A percentile compares a stretch with the other conserved stretches of the same genome.
These are phyloP conservation scores for Aspergillus caelatus DNA, from an alignment of 2,329 filamentous ascomycete genomes.

Conservation along the genomic window DNA sequence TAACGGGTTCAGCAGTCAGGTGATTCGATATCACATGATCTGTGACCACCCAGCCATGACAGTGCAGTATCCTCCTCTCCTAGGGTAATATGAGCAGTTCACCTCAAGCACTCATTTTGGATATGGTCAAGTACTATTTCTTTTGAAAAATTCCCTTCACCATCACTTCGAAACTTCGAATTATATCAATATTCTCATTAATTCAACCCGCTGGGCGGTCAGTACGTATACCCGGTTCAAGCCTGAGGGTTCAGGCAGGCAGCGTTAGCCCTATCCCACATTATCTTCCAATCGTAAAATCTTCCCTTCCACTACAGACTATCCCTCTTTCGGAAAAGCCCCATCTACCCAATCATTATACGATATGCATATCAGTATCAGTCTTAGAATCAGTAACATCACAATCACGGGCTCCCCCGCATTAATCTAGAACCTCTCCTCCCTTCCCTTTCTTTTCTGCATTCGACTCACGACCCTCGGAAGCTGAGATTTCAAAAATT, in stretches of 20 bases:
- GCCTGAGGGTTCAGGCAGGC: background rate
- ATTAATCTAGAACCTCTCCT: background rate
- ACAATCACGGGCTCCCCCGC: background rate
- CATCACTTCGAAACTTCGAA: background rate
- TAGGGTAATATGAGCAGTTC: background rate
- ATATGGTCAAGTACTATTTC: background rate
- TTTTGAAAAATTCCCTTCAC: background rate
- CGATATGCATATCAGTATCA: background rate
- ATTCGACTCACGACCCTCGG: background rate
- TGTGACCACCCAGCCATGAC: background rate
- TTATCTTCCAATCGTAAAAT: slow-evolving; percentile 2
- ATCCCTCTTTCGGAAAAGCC: background rate
- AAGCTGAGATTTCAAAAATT: background rate
- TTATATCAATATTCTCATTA: background rate
- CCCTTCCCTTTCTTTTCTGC: background rate
- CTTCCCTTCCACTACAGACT: background rate
- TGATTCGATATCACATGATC: background rate
- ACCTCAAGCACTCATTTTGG: fast-evolving
- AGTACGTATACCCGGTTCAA: too few relatives aligned
- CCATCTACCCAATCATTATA: background rate
- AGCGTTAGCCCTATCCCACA: slow-evolving; percentile 6
- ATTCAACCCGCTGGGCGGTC: background rate
- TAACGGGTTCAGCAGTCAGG: background rate
- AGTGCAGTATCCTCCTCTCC: background rate
- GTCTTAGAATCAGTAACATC: background rate